Evolutionary conservation across 139 green algal species (phyloP), one percentile per base, ranked within the genome.

Genomic region (Bryopsis sp.): DNA sequence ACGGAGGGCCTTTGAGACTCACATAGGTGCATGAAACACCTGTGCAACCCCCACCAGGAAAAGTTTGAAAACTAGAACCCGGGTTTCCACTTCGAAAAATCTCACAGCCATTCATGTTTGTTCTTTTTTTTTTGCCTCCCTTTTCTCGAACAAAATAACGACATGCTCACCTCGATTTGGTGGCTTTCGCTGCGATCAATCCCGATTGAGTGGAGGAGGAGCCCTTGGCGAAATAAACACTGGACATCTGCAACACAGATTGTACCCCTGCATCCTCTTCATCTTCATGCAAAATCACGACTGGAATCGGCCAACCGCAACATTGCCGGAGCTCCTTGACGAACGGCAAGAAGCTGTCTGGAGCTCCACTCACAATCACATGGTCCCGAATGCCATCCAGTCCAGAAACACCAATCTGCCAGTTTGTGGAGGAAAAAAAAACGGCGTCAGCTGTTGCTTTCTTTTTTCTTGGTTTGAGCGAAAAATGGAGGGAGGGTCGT

Each of bases 351-450:
- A 89, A 84, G 50, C 58, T 73, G 15, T 74, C 74, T 38, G 73
- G 62, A 2, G 74, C 64, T 1, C 83, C 83, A 46, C 75, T 79
- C 28, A 89, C 47, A 35, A 89, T 85, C 64, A 87, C 71, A 61
- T 89, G 83, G 26, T 67, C 63, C 2, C n/a, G n/a, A n/a, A n/a
- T n/a, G n/a, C n/a, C n/a, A n/a, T n/a, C n/a, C n/a, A n/a, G n/a
- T n/a, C n/a, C 57, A 32, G 28, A 28, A 34, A 34, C 57, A 28
- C 57, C 57, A 64, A 28, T 28, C 57, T 64, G 57, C 43, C 11
- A 19, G 15, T 26, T 54, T 19, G 43, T n/a, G n/a, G n/a, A n/a
- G n/a, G n/a, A n/a, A n/a, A n/a, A n/a, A n/a, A n/a, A n/a, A n/a
- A n/a, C n/a, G n/a, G n/a, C n/a, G n/a, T n/a, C n/a, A n/a, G n/a